Base-by-base conservation (phyloP, 2,329 filamentous ascomycete genomes). In the Nigrospora osmanthi region DNA sequence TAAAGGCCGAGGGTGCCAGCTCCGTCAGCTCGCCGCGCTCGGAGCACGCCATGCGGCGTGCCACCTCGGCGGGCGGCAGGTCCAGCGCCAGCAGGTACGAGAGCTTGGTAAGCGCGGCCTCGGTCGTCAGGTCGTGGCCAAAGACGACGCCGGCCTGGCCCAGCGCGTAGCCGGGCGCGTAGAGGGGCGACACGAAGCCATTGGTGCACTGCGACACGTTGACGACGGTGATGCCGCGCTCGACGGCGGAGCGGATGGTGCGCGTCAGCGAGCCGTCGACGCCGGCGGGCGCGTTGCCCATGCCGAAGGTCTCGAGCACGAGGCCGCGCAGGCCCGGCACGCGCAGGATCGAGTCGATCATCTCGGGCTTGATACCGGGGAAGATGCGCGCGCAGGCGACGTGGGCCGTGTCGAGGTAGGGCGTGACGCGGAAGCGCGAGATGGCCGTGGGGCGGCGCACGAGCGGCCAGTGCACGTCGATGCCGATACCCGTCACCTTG, bases 311-410 rank as follows among this genome's bases (percentile, higher is more conserved):
- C 67, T 95, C 89, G 37, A 96, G 76, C 35, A 96, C 82, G 41
- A 95, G 73, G 2, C 90, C 90, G 40, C 82, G 80, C 13, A 96
- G 73, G 39, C 81, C 81, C n/a, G 87, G 81, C 31, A 89, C 70
- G 38, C 77, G 77, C 48, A 95, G 72, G 14, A 95, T 88, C 1
- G 86, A 85, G 59, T 93, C 88, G 31, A 96, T 77, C 87, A 95
- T 94, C 59, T 89, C 85, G n/a, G 89, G 86, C 62, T 87, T 87
- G 67, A 96, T 94, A 31, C 90, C 90, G 0, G 90, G 90, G 64
- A 95, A 95, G 51, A 95, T 85, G 46, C 89, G 84, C 56, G 95
- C 72, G 61, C 89, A 93, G 16, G 89, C 89, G 35, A 95, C 89
- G 61, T 94, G 86, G n/a, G 85, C 81, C 11, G 87, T 95, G 61